These are phyloP conservation scores for Neocucurbitaria cava DNA, from an alignment of 2,329 filamentous ascomycete species.

Conservation along the genomic window DNA sequence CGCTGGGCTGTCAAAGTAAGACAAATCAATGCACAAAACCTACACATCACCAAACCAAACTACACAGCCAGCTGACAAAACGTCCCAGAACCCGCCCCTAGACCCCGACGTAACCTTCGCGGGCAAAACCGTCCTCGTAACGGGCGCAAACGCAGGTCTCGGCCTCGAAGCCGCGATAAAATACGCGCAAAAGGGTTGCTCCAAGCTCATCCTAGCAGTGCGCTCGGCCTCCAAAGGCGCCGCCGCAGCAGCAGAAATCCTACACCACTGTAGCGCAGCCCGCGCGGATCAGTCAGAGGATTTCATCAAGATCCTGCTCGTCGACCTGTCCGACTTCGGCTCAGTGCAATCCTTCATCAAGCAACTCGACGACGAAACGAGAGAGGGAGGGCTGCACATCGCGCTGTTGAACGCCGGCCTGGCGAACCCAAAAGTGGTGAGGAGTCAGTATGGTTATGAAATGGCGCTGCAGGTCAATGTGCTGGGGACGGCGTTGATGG, in stretches of 20 bases:
- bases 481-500: conserved; percentile 38
- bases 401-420: conserved; percentile 44
- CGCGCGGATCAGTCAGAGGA: conserved; percentile 17
- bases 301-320: conserved; percentile 51
- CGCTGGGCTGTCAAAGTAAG: not conserved
- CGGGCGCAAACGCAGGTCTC: conserved; percentile 53
- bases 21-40: no score
- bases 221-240: conserved; percentile 48
- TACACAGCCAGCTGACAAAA: no score
- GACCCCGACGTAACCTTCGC: conserved; percentile 31
- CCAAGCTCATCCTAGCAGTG: conserved; percentile 50
- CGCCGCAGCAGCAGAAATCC: conserved; percentile 47
- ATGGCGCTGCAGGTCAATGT: conserved; percentile 45
- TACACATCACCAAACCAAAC: no score
- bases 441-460: conserved; percentile 33
- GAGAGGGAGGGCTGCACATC: conserved; percentile 28
- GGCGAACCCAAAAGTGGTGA: conserved; percentile 3
- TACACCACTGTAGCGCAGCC: conserved; percentile 28
- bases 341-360: conserved; percentile 40
- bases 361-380: conserved; percentile 14
- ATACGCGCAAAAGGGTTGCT: conserved; percentile 45
- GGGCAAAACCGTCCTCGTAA: conserved; percentile 51
- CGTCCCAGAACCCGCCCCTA: conserved; percentile 18
- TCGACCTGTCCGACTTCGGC: conserved; percentile 49
- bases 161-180: conserved; percentile 40